Evolutionary conservation across 2,329 filamentous ascomycete genomes (phyloP), one percentile per base, ranked within the genome.

Genomic region (Aspergillus flavus): DNA sequence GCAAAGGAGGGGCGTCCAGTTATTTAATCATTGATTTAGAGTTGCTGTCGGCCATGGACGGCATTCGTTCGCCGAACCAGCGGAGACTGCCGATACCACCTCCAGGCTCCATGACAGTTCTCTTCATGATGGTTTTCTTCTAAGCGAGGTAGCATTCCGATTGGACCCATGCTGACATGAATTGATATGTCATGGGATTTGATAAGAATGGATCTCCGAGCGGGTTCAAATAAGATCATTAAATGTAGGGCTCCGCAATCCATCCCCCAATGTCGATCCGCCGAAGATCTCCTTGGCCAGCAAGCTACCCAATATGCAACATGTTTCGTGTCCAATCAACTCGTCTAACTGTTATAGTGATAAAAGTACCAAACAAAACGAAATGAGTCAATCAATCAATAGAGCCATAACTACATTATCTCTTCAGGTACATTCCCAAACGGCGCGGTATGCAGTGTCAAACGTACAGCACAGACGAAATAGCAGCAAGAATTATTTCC

Each of bases 401-500:
- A 23, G 21, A 55, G 52, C 32, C 52, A 55, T 55, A 39, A 55
- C 52, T 55, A 55, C 52, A 55, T 55, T 55, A 55, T 36, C 52
- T 55, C 52, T 55, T 55, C 52, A 55, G 52, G 52, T 55, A 55
- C 52, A 55, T 55, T 55, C 52, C 52, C 30, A 55, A 39, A 55
- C 52, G 52, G 52, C 32, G 52, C 52, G 34, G 52, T 39, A 55
- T 55, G 32, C 52, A 23, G 36, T n/a, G 52, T 12, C 52, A 55
- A 55, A 55, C 32, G 52, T 55, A 55, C 52, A 55, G 52, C 32
- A 55, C 32, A 41, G 34, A 48, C 45, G 21, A 48, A 48, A 53
- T 19, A 32, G 50, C 50, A 34, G 30, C 28, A 53, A 53, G 39
- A 60, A 60, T 60, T 62, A 62, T 62, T 58, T 62, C 56, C 61